Evolutionary conservation across 2,329 filamentous ascomycete genomes (phyloP).

Genomic region (Aspergillus candidus): DNA sequence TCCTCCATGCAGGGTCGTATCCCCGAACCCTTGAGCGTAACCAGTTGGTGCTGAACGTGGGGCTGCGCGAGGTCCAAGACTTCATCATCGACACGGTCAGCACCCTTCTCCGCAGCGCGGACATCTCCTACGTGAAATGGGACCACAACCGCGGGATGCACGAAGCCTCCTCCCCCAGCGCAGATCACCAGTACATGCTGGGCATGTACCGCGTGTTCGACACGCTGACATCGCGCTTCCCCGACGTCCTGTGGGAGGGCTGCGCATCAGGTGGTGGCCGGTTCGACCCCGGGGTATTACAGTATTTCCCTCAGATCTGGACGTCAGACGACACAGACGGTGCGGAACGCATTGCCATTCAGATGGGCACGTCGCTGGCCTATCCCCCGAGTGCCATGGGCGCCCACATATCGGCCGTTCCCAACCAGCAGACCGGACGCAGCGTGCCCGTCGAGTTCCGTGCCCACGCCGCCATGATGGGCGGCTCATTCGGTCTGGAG

Average conservation of each 20-base stretch:
- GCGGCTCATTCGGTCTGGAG: constrained; percentile 61
- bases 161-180: constrained; percentile 50
- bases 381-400: constrained; percentile 61
- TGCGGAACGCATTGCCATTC: constrained; percentile 55
- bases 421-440: constrained; percentile 53
- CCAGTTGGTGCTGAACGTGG: constrained; percentile 58
- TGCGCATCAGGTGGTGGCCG: constrained; percentile 60
- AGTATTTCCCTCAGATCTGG: constrained; percentile 63
- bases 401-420: constrained; percentile 58
- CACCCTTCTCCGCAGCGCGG: constrained; percentile 47
- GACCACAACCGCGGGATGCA: constrained; percentile 62
- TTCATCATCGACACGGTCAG: constrained; percentile 55
- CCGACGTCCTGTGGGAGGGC: constrained; percentile 59
- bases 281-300: constrained; percentile 57
- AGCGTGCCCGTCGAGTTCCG: constrained; percentile 55
- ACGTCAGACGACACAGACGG: constrained; percentile 61
- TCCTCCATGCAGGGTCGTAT: constrained; percentile 52
- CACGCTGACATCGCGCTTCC: constrained; percentile 53
- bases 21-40: constrained; percentile 51
- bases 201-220: constrained; percentile 59
- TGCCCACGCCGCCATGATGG: constrained; percentile 63
- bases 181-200: constrained; percentile 56
- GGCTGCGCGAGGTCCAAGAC: constrained; percentile 56
- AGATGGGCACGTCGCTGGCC: constrained; percentile 57
- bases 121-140: constrained; percentile 61